Percentiles rank a stretch among this genome's conserved stretches.
phyloP scores from a whole-genome alignment of 108 stramenopile genomes.

The Aurantiochytrium sp. region DNA sequence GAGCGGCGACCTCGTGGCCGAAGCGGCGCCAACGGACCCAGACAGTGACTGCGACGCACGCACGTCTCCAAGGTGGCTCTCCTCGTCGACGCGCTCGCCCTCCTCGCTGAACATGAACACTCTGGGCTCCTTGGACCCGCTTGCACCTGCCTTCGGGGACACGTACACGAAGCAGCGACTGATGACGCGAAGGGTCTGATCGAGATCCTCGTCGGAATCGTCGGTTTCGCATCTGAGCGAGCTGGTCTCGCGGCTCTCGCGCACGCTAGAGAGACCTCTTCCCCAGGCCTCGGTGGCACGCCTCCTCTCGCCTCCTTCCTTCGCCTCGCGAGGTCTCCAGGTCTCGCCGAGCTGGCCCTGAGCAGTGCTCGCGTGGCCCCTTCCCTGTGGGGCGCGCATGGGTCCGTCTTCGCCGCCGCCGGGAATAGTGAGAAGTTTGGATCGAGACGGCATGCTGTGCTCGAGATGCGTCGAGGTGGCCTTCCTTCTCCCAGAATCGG shows the following conservation, averaged over 20 bases:
- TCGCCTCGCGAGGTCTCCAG: too few relatives aligned
- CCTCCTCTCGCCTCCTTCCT: too few relatives aligned
- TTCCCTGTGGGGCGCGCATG: too few relatives aligned
- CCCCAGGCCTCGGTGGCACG: too few relatives aligned
- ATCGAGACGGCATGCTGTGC: conserved; percentile 6
- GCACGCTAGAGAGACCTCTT: too few relatives aligned
- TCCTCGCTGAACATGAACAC: not conserved
- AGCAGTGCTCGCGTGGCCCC: too few relatives aligned
- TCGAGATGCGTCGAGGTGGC: too few relatives aligned
- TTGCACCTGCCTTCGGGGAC: not conserved
- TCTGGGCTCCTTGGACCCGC: not conserved
- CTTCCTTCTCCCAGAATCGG: too few relatives aligned
- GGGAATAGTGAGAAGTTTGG: not conserved
- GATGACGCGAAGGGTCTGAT: not conserved
- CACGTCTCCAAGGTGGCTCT: not conserved
- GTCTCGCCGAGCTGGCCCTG: too few relatives aligned
- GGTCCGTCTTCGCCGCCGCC: too few relatives aligned
- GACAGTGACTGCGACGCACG: not conserved
- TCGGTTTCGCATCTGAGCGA: not conserved
- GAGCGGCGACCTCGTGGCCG: not conserved
- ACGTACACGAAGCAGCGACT: conserved; percentile 21
- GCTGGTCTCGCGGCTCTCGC: not conserved
- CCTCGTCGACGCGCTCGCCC: not conserved
- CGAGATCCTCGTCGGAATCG: not conserved
- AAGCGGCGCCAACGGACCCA: not conserved